Conservation (phyloP, 2,329 filamentous ascomycete species). For the Paraconiothyrium sp. region DNA sequence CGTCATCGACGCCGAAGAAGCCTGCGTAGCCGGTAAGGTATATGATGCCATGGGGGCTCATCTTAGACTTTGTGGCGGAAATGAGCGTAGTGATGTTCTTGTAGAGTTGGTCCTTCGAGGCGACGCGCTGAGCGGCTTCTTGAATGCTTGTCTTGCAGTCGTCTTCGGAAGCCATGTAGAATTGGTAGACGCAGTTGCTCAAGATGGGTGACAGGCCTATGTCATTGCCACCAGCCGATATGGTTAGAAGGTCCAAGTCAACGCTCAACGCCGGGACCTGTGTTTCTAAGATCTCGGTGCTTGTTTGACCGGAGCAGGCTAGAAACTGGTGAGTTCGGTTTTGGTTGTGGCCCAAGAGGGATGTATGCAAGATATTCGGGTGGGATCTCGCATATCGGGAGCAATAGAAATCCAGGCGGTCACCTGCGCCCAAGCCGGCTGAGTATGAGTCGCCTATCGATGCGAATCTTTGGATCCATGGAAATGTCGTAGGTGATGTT, state of each 20-base stretch:
- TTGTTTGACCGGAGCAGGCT: constrained; percentile 42
- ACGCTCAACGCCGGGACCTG: constrained; percentile 32
- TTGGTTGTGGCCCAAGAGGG: constrained; percentile 22
- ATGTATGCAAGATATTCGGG: constrained; percentile 35
- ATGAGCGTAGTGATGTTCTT: constrained; percentile 33
- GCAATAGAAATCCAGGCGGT: constrained; percentile 38
- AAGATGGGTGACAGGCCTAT: constrained; percentile 39
- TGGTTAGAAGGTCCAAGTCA: constrained; percentile 38
- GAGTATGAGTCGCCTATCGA: constrained; percentile 46
- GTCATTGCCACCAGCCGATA: constrained; percentile 47
- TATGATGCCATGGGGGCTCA: constrained; percentile 37
- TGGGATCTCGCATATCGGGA: constrained; percentile 41
- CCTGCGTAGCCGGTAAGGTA: constrained; percentile 42
- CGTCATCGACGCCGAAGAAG: constrained; percentile 41
- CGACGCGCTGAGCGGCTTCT: constrained; percentile 29
- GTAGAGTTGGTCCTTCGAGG: constrained; percentile 28
- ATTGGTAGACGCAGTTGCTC: constrained; percentile 44
- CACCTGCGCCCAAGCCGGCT: constrained; percentile 40
- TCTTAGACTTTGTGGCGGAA: constrained; percentile 30
- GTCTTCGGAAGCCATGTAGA: constrained; percentile 34
- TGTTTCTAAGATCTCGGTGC: constrained; percentile 32
- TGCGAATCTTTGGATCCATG: constrained; percentile 38
- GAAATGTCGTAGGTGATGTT: constrained; percentile 9
- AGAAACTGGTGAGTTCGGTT: constrained; percentile 37
- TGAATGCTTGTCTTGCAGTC: constrained; percentile 35